These are phyloP conservation scores for Clonostachys solani DNA, from an alignment of 2,329 filamentous ascomycete genomes.

Conservation along the genomic window DNA sequence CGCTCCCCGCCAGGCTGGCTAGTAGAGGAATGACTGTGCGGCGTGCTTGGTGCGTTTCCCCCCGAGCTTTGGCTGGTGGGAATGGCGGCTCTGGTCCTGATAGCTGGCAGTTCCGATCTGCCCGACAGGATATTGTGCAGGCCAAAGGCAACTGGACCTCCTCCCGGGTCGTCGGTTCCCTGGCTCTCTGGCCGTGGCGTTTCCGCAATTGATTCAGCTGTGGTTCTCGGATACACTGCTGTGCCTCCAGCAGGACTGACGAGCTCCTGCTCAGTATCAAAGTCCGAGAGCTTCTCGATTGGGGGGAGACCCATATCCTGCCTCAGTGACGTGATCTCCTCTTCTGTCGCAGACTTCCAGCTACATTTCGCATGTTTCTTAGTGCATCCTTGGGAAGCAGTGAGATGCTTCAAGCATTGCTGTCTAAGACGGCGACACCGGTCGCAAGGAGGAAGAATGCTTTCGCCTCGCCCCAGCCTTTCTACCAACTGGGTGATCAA, in stretches of 20 bases:
- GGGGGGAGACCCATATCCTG: constrained; percentile 10
- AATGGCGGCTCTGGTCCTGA: neutral
- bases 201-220: too few relatives aligned
- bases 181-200: neutral
- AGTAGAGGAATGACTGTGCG: neutral
- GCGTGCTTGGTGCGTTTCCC: neutral
- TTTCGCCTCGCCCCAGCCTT: constrained; percentile 66
- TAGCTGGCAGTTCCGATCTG: neutral
- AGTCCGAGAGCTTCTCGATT: too few relatives aligned
- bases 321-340: constrained; percentile 46
- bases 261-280: too few relatives aligned
- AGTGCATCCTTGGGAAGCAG: constrained; percentile 81
- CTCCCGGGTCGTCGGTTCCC: neutral
- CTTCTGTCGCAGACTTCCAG: constrained; percentile 76
- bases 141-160: neutral
- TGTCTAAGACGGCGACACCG: constrained; percentile 75
- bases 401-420: constrained; percentile 81
- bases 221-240: too few relatives aligned
- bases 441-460: constrained; percentile 79
- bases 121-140: neutral
- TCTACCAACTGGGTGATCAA: constrained; percentile 75
- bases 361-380: constrained; percentile 87
- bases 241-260: too few relatives aligned
- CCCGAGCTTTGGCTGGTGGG: neutral
- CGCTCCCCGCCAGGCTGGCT: neutral